Evolutionary conservation across 352 stramenopile species (phyloP), one percentile per base, ranked within the genome.

Genomic region (Globisporangium emineosum): DNA sequence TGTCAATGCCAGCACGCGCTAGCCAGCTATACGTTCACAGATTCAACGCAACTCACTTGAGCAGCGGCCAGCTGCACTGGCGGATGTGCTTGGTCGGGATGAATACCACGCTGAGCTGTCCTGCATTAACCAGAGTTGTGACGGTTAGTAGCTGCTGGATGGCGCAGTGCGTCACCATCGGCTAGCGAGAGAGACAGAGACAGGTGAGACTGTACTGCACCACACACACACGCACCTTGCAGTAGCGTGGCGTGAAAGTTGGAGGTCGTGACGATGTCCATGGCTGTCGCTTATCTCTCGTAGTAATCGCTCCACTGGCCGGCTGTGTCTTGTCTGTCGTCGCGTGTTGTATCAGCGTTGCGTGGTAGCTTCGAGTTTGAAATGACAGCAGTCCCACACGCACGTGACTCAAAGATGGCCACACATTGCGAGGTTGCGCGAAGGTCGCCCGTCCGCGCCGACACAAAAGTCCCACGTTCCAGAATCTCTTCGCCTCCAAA

Each of bases 191-290:
- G 33, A 42, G 33, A 40, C 8, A 40, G 33, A 40, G 33, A 40
- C 2, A 10, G 33, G 33, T 15, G 33, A 40, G 33, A 5, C 33
- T 17, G 33, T 4, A 40, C 15, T 40, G 37, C 37, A 45, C 12
- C 37, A 32, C 29, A 15, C 37, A 15, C 17, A 7, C 37, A 45
- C 29, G 19, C 71, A 91, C 86, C 84, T 77, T 78, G 75, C 57
- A 95, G 78, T 62, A 95, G 67, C 66, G 86, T 95, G 43, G 87
- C 87, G 70, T 95, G 87, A 71, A 95, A 94, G 73, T 95, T 95
- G 73, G 87, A 93, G 42, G 87, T 95, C 52, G 87, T 94, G 30
- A 95, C 85, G 60, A 94, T 91, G 66, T 94, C 86, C 83, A 91
- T 94, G 12, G 60, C 12, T 9, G 37, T 15, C 29, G 2, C 29